Percentiles rank a stretch among this genome's conserved stretches.
phyloP scores from a whole-genome alignment of 805 yeast species.

The Hanseniaspora guilliermondii region DNA sequence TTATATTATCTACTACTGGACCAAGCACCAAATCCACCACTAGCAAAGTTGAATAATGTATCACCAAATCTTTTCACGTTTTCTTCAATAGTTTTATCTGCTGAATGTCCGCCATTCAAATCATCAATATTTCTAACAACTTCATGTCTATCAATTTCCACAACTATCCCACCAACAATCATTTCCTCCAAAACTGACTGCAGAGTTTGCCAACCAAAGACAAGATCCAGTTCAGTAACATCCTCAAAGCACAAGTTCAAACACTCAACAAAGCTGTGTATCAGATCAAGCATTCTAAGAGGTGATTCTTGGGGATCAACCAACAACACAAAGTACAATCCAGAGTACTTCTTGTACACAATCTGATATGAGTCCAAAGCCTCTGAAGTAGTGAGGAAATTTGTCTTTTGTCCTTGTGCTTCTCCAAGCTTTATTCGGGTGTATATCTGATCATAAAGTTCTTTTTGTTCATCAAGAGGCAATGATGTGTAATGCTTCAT shows the following conservation, averaged over 20 bases:
- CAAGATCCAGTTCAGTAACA: constrained; percentile 90
- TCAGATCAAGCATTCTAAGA: constrained; percentile 81
- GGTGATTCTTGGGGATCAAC: constrained; percentile 95
- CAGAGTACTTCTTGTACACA: constrained; percentile 87
- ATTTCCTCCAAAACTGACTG: constrained; percentile 86
- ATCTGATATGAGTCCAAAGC: constrained; percentile 69
- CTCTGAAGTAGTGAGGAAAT: constrained; percentile 24
- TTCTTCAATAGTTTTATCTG: constrained; percentile 21
- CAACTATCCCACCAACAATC: constrained; percentile 95
- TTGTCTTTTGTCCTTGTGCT: constrained; percentile 26
- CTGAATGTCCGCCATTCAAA: constrained; percentile 18
- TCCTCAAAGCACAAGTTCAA: constrained; percentile 84
- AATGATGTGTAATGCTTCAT: constrained; percentile 87
- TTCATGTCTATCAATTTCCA: constrained; percentile 72
- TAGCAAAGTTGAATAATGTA: constrained; percentile 26
- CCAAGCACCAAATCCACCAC: constrained; percentile 28
- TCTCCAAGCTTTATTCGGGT: constrained; percentile 5
- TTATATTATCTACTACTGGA: constrained; percentile 24
- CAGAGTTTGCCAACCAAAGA: constrained; percentile 96
- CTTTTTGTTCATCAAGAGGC: constrained; percentile 1
- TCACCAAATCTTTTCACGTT: constrained; percentile 21
- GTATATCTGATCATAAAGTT: constrained; percentile 4
- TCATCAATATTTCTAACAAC: constrained; percentile 75
- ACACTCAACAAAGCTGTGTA: constrained; percentile 93
- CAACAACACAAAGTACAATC: constrained; percentile 86